Evolutionary conservation across 2,329 filamentous ascomycete genomes (phyloP).

Genomic region (Alternaria dauci): DNA sequence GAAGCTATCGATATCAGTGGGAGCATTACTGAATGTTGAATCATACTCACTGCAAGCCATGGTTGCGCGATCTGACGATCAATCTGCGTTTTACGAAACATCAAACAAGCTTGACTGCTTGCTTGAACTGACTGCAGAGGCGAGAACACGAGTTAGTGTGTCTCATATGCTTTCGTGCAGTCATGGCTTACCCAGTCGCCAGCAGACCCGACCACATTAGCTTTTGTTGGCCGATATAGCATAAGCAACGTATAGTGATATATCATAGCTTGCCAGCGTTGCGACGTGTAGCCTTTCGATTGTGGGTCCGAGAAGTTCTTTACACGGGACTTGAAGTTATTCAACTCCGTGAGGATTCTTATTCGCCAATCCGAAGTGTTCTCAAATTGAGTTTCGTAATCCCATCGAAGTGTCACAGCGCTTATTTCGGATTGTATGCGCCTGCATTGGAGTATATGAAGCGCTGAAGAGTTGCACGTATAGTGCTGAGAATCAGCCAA

Average conservation of each 20-base stretch:
- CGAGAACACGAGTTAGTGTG: not conserved
- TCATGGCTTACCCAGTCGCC: slow-evolving; percentile 21
- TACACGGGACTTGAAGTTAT: slow-evolving; percentile 26
- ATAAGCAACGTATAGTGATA: slow-evolving; percentile 30
- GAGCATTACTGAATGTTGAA: not conserved
- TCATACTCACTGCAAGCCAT: slow-evolving; percentile 26
- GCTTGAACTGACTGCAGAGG: slow-evolving; percentile 23
- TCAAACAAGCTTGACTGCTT: slow-evolving; percentile 29
- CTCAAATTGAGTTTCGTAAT: slow-evolving; percentile 23
- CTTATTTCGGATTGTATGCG: slow-evolving; percentile 32
- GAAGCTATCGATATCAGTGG: slow-evolving; percentile 18
- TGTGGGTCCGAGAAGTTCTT: slow-evolving; percentile 28
- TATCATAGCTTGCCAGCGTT: slow-evolving; percentile 32
- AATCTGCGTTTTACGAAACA: slow-evolving; percentile 31
- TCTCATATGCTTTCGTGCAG: not conserved
- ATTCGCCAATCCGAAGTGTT: slow-evolving; percentile 26
- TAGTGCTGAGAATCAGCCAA: slow-evolving; percentile 21
- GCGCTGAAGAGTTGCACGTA: slow-evolving; percentile 24
- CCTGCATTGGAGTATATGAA: slow-evolving; percentile 31
- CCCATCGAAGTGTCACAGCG: slow-evolving; percentile 25
- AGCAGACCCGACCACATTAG: slow-evolving; percentile 24
- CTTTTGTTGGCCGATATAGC: slow-evolving; percentile 28
- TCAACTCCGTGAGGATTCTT: slow-evolving; percentile 25
- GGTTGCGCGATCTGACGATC: slow-evolving; percentile 32
- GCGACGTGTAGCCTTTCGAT: slow-evolving; percentile 31